Conservation (phyloP, 768 basidiomycete genomes). For the Lactarius evosmus region DNA sequence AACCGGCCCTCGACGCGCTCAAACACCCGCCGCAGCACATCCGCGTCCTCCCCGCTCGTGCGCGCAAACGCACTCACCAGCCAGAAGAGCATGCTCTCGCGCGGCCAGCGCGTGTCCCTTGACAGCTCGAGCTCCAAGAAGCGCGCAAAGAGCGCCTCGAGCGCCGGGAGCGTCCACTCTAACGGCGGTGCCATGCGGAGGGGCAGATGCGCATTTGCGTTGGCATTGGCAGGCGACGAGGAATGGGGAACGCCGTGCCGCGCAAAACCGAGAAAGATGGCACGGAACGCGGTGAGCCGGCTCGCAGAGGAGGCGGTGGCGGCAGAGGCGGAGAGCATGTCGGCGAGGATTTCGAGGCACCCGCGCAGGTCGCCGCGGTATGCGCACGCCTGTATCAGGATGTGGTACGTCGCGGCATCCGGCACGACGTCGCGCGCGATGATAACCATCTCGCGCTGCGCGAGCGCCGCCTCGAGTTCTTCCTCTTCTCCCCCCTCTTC, state of each 20-base stretch:
- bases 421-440: slow-evolving; percentile 47
- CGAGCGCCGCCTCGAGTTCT: slow-evolving; percentile 40
- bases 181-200: no score
- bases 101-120: slow-evolving; percentile 40
- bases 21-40: slow-evolving; percentile 56
- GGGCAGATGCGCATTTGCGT: no score
- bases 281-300: slow-evolving; percentile 51
- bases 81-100: slow-evolving; percentile 56
- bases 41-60: slow-evolving; percentile 51
- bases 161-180: slow-evolving; percentile 55
- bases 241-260: slow-evolving; percentile 46
- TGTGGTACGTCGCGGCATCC: slow-evolving; percentile 63
- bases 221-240: no score
- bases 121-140: slow-evolving; percentile 65
- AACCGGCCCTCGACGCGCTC: slow-evolving; percentile 51
- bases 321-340: slow-evolving; percentile 49
- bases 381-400: slow-evolving; percentile 65
- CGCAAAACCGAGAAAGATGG: slow-evolving; percentile 72
- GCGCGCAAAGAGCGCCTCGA: slow-evolving; percentile 54
- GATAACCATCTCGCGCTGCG: slow-evolving; percentile 44
- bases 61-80: slow-evolving; percentile 62
- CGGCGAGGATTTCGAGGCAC: slow-evolving; percentile 56
- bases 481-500: slow-evolving; percentile 34
- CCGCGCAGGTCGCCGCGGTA: slow-evolving; percentile 64
- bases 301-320: slow-evolving; percentile 36